Percentiles rank a stretch among this genome's conserved stretches.
Conservation (phyloP, 2,329 filamentous ascomycete species). For the Aspergillus udagawae region DNA sequence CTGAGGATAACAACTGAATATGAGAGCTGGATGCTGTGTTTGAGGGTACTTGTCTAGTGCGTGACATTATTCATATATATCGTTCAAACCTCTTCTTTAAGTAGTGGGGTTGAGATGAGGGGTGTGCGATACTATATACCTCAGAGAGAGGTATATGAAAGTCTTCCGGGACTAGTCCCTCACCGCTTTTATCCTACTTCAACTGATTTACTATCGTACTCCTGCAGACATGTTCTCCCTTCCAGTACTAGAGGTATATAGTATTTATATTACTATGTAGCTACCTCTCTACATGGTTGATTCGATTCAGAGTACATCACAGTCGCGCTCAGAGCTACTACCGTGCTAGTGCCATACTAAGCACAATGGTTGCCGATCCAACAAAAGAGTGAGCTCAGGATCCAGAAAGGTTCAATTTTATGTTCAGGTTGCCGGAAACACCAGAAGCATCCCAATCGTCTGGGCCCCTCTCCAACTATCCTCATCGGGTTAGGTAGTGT, state of each 20-base stretch:
- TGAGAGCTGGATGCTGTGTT: conserved; percentile 21
- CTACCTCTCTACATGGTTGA: neutral
- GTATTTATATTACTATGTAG: neutral
- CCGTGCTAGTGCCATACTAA: neutral
- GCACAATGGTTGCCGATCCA: neutral
- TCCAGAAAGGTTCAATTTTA: neutral
- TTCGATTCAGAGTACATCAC: neutral
- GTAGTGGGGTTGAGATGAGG: neutral
- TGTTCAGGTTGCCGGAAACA: neutral
- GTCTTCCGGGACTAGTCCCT: neutral
- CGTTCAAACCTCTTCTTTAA: neutral
- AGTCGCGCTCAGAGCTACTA: neutral
- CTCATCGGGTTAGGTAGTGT: neutral
- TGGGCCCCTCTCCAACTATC: neutral
- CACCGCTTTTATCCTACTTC: neutral
- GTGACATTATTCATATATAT: conserved; percentile 26
- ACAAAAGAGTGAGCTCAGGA: neutral
- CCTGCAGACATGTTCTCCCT: neutral
- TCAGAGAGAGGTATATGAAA: too few relatives aligned
- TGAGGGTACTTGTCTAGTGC: conserved; percentile 35
- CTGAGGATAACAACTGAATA: conserved; percentile 24
- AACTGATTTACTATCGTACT: neutral
- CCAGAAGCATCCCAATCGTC: neutral
- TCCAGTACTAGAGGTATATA: neutral
- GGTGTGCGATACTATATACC: neutral